phyloP scores from a whole-genome alignment of 2,329 filamentous ascomycete species.

The Colletotrichum lentis region DNA sequence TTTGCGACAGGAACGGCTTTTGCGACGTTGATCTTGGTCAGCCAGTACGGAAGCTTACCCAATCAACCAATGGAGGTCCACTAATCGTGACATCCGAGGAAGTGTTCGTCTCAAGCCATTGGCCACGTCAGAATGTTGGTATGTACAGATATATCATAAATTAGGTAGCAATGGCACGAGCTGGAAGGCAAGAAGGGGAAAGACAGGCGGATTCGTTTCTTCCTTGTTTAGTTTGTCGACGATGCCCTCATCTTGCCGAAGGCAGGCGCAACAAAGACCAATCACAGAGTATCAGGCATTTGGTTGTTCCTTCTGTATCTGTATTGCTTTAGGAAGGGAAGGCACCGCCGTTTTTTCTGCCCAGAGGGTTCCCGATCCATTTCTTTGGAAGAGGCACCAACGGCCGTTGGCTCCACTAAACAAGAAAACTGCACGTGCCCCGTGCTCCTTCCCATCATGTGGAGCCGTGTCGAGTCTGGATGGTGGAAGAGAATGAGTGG shows the following conservation, averaged over 20 bases:
- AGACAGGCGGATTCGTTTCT: neutral
- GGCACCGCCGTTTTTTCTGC: slow-evolving; percentile 16
- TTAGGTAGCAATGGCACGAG: neutral
- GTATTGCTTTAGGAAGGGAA: neutral
- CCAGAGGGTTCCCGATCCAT: slow-evolving; percentile 10
- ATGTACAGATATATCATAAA: neutral
- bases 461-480: slow-evolving; percentile 34
- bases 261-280: neutral
- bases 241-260: slow-evolving; percentile 10
- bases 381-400: slow-evolving; percentile 1
- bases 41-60: slow-evolving; percentile 28
- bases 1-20: slow-evolving; percentile 37
- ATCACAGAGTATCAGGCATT: too few species aligned
- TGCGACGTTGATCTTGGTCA: slow-evolving; percentile 33
- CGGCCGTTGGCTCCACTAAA: slow-evolving; percentile 27
- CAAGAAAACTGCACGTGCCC: slow-evolving; percentile 34
- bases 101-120: slow-evolving; percentile 2
- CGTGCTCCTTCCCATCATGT: slow-evolving; percentile 21
- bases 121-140: neutral
- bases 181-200: slow-evolving; percentile 1
- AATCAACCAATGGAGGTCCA: slow-evolving; percentile 12
- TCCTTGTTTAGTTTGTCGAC: neutral
- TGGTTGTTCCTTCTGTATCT: too few species aligned
- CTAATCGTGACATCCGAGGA: slow-evolving; percentile 10
- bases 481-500: slow-evolving; percentile 5